Evolutionary conservation across 345 rosid genomes (phyloP).

Genomic region (Euphorbia pulcherrima): DNA sequence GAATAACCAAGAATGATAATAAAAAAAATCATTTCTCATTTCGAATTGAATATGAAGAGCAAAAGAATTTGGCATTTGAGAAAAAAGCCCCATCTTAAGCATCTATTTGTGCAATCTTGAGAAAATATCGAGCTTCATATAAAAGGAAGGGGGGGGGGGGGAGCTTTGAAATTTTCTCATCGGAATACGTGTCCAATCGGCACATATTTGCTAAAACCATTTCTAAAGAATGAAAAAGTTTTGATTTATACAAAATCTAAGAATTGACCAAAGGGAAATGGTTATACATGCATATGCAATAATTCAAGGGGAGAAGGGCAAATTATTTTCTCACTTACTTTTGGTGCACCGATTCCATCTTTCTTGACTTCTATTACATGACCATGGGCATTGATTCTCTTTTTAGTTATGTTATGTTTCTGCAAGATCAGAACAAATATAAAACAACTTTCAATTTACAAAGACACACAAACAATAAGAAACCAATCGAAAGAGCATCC

Average conservation of each 20-base stretch:
- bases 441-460: not conserved
- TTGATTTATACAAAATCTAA: not conserved
- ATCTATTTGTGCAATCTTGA: not conserved
- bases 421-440: constrained; percentile 10
- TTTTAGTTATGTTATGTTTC: constrained; percentile 30
- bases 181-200: not conserved
- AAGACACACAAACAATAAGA: not conserved
- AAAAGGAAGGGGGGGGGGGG: not conserved
- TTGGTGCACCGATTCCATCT: constrained; percentile 34
- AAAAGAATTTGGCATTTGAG: not conserved
- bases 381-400: constrained; percentile 24
- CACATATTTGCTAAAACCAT: not conserved
- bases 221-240: not conserved
- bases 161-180: not conserved
- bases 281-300: not conserved
- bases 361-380: constrained; percentile 23
- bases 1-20: not conserved
- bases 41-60: not conserved
- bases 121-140: not conserved
- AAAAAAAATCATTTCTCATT: not conserved
- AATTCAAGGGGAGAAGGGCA: not conserved
- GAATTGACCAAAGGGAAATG: not conserved
- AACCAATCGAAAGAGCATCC: not conserved
- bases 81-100: not conserved
- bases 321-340: constrained; percentile 8